Evolutionary conservation across 2,329 filamentous ascomycete species (phyloP).

Genomic region (Drechmeria coniospora): DNA sequence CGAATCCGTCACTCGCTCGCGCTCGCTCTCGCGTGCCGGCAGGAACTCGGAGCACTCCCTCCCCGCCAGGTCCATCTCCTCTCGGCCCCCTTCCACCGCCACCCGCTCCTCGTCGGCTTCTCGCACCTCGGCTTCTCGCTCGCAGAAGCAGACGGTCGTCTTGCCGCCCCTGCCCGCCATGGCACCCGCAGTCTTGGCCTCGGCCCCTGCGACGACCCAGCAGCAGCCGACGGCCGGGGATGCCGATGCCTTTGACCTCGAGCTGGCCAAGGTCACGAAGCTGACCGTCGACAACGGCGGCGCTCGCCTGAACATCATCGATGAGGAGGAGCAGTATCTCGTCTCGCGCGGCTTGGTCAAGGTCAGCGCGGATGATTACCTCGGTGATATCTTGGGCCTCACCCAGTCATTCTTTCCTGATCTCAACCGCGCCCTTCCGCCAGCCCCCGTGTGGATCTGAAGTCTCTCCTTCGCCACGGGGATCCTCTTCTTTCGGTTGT

Average conservation of each 20-base stretch:
- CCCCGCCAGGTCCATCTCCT: conserved; percentile 40
- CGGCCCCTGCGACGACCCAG: conserved; percentile 17
- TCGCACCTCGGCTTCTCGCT: conserved; percentile 16
- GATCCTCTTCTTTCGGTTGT: conserved; percentile 11
- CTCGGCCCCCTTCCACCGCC: conserved; percentile 40
- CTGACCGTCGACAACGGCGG: conserved; percentile 76
- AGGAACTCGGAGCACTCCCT: conserved; percentile 35
- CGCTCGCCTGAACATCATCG: conserved; percentile 43
- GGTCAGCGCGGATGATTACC: conserved; percentile 69
- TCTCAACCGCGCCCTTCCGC: conserved; percentile 14
- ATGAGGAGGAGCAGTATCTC: conserved; percentile 54
- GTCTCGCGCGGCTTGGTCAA: conserved; percentile 53
- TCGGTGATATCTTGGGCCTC: conserved; percentile 61
- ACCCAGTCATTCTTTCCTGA: conserved; percentile 44
- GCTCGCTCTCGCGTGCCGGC: conserved; percentile 46
- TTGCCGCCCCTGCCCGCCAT: conserved; percentile 15
- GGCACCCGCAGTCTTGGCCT: too few relatives aligned
- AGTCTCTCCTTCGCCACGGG: neutral
- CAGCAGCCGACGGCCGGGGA: conserved; percentile 22
- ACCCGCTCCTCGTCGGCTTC: conserved; percentile 35
- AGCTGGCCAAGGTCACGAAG: conserved; percentile 84
- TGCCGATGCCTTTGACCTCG: conserved; percentile 68
- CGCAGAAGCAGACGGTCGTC: conserved; percentile 14
- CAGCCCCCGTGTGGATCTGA: conserved; percentile 34
- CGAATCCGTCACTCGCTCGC: conserved; percentile 53